phyloP scores from a whole-genome alignment of 768 basidiomycete genomes.

The Tremella yokohamensis region DNA sequence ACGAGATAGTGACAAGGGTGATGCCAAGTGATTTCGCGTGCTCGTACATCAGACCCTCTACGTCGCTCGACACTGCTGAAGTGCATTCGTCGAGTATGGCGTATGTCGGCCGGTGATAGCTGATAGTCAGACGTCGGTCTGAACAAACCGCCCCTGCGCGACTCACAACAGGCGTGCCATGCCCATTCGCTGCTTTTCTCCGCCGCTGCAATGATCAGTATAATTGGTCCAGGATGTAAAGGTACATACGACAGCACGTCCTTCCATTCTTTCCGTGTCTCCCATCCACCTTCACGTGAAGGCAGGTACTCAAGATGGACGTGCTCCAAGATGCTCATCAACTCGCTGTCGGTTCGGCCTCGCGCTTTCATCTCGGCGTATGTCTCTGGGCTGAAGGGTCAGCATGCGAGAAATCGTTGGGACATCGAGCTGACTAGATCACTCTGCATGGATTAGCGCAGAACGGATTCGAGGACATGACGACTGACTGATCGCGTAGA shows the following conservation, averaged over 20 bases:
- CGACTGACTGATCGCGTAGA: conserved; percentile 71
- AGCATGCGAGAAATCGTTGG: conserved; percentile 4
- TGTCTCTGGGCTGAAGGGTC: conserved; percentile 61
- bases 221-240: neutral
- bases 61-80: conserved; percentile 90
- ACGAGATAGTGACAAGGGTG: conserved; percentile 86
- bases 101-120: conserved; percentile 46
- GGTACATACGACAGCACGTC: conserved; percentile 63
- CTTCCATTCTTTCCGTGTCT: conserved; percentile 88
- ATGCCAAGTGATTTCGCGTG: conserved; percentile 82
- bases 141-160: neutral
- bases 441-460: conserved; percentile 54
- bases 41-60: conserved; percentile 94
- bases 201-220: conserved; percentile 61
- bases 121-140: conserved; percentile 19
- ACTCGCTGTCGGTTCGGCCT: conserved; percentile 64
- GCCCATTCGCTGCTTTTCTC: conserved; percentile 94
- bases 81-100: conserved; percentile 71
- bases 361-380: conserved; percentile 66
- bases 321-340: conserved; percentile 71
- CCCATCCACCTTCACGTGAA: conserved; percentile 82
- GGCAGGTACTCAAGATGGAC: conserved; percentile 83
- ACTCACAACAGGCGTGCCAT: conserved; percentile 87
- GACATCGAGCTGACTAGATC: conserved; percentile 59
- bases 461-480: neutral